Conservation (phyloP, 805 yeast genomes). For the Yamadazyma olivae region DNA sequence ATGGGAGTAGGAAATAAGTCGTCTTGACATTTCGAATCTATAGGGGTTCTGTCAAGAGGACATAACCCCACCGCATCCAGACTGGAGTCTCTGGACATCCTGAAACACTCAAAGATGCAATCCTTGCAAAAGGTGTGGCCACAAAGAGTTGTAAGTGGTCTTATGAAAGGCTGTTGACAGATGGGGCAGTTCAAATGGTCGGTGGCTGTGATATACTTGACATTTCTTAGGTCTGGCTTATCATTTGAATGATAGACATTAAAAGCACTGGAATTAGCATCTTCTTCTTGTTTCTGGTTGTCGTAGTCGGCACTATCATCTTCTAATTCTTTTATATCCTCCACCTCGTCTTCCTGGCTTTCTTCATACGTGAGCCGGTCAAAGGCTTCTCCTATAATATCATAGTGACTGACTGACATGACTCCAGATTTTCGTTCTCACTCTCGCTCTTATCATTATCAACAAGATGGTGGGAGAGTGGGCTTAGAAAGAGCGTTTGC, state of each 20-base stretch:
- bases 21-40: slow-evolving; percentile 29
- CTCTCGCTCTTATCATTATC: too few relatives aligned
- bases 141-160: slow-evolving; percentile 61
- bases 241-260: slow-evolving; percentile 3
- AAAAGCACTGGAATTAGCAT: slow-evolving; percentile 2
- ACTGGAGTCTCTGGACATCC: slow-evolving; percentile 25
- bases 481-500: too few relatives aligned
- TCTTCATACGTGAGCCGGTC: too few relatives aligned
- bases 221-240: slow-evolving; percentile 28
- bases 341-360: too few relatives aligned
- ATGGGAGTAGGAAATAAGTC: slow-evolving; percentile 51
- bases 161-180: slow-evolving; percentile 62
- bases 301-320: too few relatives aligned
- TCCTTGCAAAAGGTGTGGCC: slow-evolving; percentile 65
- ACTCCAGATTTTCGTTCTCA: too few relatives aligned
- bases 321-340: too few relatives aligned
- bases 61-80: slow-evolving; percentile 31
- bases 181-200: slow-evolving; percentile 52
- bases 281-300: slow-evolving; percentile 16
- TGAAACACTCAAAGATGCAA: slow-evolving; percentile 49
- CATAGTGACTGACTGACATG: too few relatives aligned
- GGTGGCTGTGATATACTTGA: slow-evolving; percentile 26
- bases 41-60: slow-evolving; percentile 58
- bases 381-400: too few relatives aligned
- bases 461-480: too few relatives aligned